Evolutionary conservation across 75 land plant species (phyloP), one percentile per base, ranked within the genome.

Genomic region (Selaginella tamariscina): DNA sequence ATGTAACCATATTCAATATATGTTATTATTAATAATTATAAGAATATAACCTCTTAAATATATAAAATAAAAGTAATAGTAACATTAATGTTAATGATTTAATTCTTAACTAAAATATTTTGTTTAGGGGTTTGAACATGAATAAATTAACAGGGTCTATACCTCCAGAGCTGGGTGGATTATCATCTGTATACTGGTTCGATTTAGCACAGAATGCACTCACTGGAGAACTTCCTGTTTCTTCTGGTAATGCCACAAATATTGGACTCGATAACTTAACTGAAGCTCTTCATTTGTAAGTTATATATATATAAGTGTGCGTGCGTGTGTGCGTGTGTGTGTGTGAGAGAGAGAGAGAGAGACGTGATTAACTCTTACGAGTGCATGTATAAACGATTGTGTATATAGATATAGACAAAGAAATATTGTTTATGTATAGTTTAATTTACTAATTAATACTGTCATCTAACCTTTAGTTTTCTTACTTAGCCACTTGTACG

Each of bases 121-220:
- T 54, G 49, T 2, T 27, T 67, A 72, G 73, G 54, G 39, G 56
- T 24, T 32, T 74, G 72, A 74, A 74, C 54, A 68, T 75, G 9
- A 90, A 90, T 65, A 67, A 44, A 2, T 83, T 90, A 27, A 74
- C 28, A 26, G 95, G 95, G 22, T 0, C 24, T 18, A 82, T 89
- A 56, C 95, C 95, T 67, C 29, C 88, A 32, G 26, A 82, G 1
- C 68, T 87, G 31, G 87, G 90, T 26, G 56, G 68, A 5, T 67
- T 87, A 23, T 63, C 72, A 1, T 73, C 78, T 2, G 68, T 87
- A 0, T 74, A 65, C 28, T 87, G 87, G 64, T 55, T 86, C 5
- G 89, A 86, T 64, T 82, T 86, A 26, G 83, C 89, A 1, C 73
- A 67, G 49, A 86, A 86, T 64, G 68, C 62, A 11, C 55, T 84